Base-by-base conservation (phyloP, 1,284 basidiomycete species). In the Cerioporus squamosus region DNA sequence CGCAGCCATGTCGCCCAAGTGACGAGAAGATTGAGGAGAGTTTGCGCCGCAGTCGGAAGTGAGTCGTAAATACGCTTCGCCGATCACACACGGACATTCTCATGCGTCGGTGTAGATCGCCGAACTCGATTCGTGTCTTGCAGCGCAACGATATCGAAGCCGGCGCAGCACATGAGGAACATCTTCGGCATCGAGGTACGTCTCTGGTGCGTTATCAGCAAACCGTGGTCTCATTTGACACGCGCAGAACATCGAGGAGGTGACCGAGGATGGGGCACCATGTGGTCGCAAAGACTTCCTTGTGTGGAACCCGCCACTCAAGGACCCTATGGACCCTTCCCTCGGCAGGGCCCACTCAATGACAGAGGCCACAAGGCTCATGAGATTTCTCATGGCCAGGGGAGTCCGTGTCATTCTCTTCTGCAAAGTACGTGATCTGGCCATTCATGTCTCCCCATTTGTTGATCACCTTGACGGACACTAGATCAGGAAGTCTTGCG, bases 1-100 rank as follows among this genome's bases (percentile, higher is more conserved):
- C 38, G 20, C 55, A 93, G 90, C 62, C 91, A 95, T 68, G 88
- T 93, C n/a, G 90, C 92, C 0, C 83, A 90, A 61, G 83, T 94
- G 44, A 79, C 93, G 71, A 78, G 93, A 44, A 80, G 93, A 15
- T 81, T 97, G 36, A 82, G 93, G 22, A 79, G 95, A 51, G 80
- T 96, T 24, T 94, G 93, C 70, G 82, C 84, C 24, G 94, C 95
- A 1, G 79, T 97, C 36, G 94, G 94, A 53, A 97, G 94, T 90
- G 67, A 68, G 85, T 78, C 12, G 1, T 17, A 26, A 7, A 17
- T 22, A 7, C 49, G 15, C 31, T 36, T 53, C 20, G 33, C 33
- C 33, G 33, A 36, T 36, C 33, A 36, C 33, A 10, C 9, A 36
- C 33, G 33, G 33, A 36, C 33, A 36, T 36, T 36, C 33, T 50